Evolutionary conservation across 1,284 basidiomycete genomes (phyloP).

Genomic region (Sphaerobolus stellatus): DNA sequence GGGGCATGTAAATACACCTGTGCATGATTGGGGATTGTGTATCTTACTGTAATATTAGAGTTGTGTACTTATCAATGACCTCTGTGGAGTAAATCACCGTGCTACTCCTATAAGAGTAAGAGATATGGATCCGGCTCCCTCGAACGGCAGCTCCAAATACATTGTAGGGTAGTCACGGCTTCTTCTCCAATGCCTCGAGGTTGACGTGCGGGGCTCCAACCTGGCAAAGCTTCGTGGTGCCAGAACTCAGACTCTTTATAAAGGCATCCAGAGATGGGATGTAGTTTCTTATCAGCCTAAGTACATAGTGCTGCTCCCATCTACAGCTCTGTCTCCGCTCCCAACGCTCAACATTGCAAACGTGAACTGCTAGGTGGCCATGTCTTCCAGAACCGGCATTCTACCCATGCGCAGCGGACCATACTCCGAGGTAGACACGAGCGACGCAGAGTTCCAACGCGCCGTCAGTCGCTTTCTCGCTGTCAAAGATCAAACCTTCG

Average conservation of each 20-base stretch:
- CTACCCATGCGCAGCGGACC: constrained; percentile 4
- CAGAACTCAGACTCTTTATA: background rate
- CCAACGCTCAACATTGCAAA: background rate
- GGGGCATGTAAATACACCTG: too few relatives aligned
- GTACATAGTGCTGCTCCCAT: background rate
- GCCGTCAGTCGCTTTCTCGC: constrained; percentile 56
- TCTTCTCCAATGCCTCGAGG: constrained; percentile 8
- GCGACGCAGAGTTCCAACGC: constrained; percentile 55
- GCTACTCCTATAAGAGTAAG: background rate
- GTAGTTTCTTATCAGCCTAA: background rate
- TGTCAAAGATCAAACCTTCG: constrained; percentile 62
- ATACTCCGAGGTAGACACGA: constrained; percentile 22
- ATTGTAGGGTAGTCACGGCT: background rate
- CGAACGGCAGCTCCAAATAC: background rate
- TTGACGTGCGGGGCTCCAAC: background rate
- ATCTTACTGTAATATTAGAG: too few relatives aligned
- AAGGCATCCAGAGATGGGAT: background rate
- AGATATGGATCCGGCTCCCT: background rate
- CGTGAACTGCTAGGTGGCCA: constrained; percentile 1
- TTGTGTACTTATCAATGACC: background rate
- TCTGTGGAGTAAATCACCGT: background rate
- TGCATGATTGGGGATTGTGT: too few relatives aligned
- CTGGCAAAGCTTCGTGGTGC: too few relatives aligned
- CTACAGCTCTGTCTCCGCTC: background rate
- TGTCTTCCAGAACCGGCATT: background rate